Conservation (phyloP, 2,329 filamentous ascomycete species). For the Fusarium sp. region DNA sequence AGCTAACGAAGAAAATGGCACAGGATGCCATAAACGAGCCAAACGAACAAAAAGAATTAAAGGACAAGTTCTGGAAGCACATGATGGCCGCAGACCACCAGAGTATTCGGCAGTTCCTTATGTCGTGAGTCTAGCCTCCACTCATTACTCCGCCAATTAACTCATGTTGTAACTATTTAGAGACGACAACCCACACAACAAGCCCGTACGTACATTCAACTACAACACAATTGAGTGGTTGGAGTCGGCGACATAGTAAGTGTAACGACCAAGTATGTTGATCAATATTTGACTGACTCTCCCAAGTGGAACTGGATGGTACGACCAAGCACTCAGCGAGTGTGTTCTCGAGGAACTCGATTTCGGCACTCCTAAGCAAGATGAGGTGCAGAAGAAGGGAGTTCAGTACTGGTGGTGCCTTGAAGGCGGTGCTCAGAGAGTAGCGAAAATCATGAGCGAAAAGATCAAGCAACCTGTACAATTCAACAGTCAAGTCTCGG, state of each 20-base stretch:
- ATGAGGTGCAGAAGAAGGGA: neutral
- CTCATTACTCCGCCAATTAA: too few relatives aligned
- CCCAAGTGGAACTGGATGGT: slow-evolving; percentile 18
- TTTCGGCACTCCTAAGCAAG: slow-evolving; percentile 2
- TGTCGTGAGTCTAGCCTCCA: slow-evolving; percentile 26
- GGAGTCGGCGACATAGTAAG: neutral
- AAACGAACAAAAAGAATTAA: neutral
- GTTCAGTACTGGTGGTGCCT: slow-evolving; percentile 16
- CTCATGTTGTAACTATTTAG: too few relatives aligned
- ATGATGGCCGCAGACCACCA: slow-evolving; percentile 33
- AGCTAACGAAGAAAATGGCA: neutral
- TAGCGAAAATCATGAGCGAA: slow-evolving; percentile 11
- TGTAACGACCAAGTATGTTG: too few relatives aligned
- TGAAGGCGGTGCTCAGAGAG: slow-evolving; percentile 8
- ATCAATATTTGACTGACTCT: neutral
- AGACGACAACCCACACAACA: too few relatives aligned
- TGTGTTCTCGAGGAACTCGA: slow-evolving; percentile 18
- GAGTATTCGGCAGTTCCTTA: slow-evolving; percentile 38
- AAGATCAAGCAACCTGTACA: neutral
- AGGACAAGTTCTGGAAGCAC: slow-evolving; percentile 5
- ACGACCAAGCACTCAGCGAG: slow-evolving; percentile 20
- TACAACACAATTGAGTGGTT: slow-evolving; percentile 30
- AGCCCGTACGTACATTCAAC: neutral
- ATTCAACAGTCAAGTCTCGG: neutral
- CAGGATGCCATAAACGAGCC: neutral